Evolutionary conservation across 257 asterid genomes (phyloP).

Genomic region (Primulina eburnea): DNA sequence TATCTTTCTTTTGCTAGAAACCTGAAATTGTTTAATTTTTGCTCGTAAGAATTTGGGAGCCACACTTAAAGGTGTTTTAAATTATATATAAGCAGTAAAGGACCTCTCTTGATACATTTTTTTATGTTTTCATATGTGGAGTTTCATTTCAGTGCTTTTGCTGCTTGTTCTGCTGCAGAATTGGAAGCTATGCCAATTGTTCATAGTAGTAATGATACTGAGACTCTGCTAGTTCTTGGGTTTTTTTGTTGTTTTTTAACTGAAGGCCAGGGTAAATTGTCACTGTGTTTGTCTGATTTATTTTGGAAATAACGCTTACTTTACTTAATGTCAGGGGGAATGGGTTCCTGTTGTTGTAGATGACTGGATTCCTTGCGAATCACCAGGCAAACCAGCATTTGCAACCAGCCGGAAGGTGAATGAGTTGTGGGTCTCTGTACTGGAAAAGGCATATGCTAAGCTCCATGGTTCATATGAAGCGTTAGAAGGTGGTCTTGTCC

Average conservation of each 20-base stretch:
- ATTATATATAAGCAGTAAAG: background rate
- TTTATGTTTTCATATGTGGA: background rate
- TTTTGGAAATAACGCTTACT: conserved; percentile 1
- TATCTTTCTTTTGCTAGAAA: conserved; percentile 1
- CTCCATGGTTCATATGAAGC: conserved; percentile 99
- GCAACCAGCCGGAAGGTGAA: conserved; percentile 93
- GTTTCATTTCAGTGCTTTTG: background rate
- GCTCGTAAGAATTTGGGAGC: background rate
- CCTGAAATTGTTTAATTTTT: background rate
- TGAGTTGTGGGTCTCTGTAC: conserved; percentile 87
- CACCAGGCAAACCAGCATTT: conserved; percentile 97
- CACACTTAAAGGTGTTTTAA: background rate
- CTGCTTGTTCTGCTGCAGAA: background rate
- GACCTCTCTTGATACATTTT: background rate
- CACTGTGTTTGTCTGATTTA: background rate
- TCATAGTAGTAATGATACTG: background rate
- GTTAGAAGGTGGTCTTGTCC: conserved; percentile 99
- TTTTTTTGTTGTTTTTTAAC: background rate
- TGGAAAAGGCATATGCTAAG: conserved; percentile 97
- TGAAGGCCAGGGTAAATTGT: background rate
- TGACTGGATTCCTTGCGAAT: conserved; percentile 99
- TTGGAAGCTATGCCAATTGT: background rate
- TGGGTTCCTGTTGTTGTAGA: conserved; percentile 99
- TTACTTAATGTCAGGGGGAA: conserved; percentile 63
- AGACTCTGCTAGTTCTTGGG: background rate